Percentiles rank a stretch among this genome's conserved stretches.
Evolutionary conservation across 495 filamentous ascomycete genomes (phyloP).

Genomic region (Polyplosphaeria fusca): DNA sequence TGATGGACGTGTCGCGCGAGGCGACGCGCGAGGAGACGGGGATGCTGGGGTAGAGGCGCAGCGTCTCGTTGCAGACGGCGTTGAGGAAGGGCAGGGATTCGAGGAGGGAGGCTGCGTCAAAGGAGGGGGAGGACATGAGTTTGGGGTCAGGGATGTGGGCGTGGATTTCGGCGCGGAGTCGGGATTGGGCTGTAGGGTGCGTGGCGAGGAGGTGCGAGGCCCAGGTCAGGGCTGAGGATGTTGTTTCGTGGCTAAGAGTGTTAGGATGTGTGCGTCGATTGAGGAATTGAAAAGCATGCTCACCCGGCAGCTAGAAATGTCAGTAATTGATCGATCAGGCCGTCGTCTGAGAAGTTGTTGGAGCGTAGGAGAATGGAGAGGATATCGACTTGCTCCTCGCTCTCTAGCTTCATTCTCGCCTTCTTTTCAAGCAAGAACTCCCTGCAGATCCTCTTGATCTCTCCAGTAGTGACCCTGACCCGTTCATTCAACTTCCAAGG

Average conservation of each 20-base stretch:
- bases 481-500: conserved; percentile 34
- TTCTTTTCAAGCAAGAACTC: conserved; percentile 40
- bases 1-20: conserved; percentile 46
- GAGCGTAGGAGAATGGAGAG: conserved; percentile 38
- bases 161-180: conserved; percentile 50
- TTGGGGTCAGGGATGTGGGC: conserved; percentile 38
- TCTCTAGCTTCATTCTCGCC: conserved; percentile 33
- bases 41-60: conserved; percentile 47
- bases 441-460: conserved; percentile 29
- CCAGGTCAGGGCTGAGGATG: conserved; percentile 54
- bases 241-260: conserved; percentile 50
- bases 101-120: conserved; percentile 40
- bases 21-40: conserved; percentile 51
- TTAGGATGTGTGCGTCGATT: background rate
- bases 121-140: background rate
- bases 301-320: conserved; percentile 54
- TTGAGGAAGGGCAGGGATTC: conserved; percentile 54
- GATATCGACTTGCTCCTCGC: conserved; percentile 35
- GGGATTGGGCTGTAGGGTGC: conserved; percentile 48
- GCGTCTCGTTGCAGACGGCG: conserved; percentile 46
- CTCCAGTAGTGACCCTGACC: conserved; percentile 24
- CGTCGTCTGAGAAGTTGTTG: conserved; percentile 48
- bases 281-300: conserved; percentile 25
- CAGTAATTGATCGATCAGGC: conserved; percentile 54
- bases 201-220: conserved; percentile 50